Evolutionary conservation across 768 basidiomycete genomes (phyloP).

Genomic region (Guyanaporus albipodus): DNA sequence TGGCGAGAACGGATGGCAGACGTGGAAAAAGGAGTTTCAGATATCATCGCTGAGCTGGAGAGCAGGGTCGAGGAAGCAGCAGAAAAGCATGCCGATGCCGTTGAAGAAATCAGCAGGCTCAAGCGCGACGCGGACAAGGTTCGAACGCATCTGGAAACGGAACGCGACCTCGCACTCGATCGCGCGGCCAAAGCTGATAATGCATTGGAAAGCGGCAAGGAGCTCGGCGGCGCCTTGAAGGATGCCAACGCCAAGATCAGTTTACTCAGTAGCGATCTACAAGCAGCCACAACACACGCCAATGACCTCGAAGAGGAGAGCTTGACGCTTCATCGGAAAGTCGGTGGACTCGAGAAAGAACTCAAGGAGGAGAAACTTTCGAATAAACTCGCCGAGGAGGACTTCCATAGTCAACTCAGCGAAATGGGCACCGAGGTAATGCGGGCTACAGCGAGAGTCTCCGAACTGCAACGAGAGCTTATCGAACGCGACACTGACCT

Average conservation of each 20-base stretch:
- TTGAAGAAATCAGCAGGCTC: slow-evolving; percentile 37
- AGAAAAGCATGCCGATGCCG: slow-evolving; percentile 36
- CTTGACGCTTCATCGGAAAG: slow-evolving; percentile 45
- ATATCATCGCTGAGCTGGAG: slow-evolving; percentile 65
- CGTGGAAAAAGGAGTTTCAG: slow-evolving; percentile 66
- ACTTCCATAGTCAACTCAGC: slow-evolving; percentile 34
- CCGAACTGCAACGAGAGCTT: slow-evolving; percentile 45
- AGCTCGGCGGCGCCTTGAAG: slow-evolving; percentile 63
- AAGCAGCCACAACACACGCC: slow-evolving; percentile 48
- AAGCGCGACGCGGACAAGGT: slow-evolving; percentile 45
- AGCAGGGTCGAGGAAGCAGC: slow-evolving; percentile 51
- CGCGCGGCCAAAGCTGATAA: slow-evolving; percentile 63
- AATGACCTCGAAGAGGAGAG: slow-evolving; percentile 61
- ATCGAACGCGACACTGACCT: slow-evolving; percentile 33
- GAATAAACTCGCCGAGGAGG: slow-evolving; percentile 36
- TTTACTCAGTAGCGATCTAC: slow-evolving; percentile 53
- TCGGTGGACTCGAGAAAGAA: slow-evolving; percentile 55
- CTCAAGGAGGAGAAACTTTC: slow-evolving; percentile 50
- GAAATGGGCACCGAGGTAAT: slow-evolving; percentile 31
- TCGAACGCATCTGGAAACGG: slow-evolving; percentile 44
- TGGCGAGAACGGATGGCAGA: slow-evolving; percentile 71
- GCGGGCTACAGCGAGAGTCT: slow-evolving; percentile 32
- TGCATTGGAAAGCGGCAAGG: slow-evolving; percentile 59
- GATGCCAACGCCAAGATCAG: slow-evolving; percentile 61
- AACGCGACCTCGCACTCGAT: slow-evolving; percentile 53